Evolutionary conservation across 352 stramenopile species (phyloP).

Genomic region (Phytophthora pinifolia): DNA sequence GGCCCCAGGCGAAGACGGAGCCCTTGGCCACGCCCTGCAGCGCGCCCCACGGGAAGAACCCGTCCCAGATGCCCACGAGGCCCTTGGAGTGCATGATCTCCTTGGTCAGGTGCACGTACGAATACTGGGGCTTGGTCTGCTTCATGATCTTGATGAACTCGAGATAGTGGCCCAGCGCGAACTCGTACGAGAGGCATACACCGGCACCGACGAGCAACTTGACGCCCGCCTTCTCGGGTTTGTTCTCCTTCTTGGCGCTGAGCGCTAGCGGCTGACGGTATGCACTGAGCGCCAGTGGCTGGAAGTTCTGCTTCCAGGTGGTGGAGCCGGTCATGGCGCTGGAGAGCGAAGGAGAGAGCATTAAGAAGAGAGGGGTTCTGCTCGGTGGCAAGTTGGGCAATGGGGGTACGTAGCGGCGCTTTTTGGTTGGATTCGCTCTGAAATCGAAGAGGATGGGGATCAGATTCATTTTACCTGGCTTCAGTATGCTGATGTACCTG

Average conservation of each 20-base stretch:
- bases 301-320: conserved; percentile 18
- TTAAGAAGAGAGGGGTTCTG: background rate
- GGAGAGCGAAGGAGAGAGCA: conserved; percentile 20
- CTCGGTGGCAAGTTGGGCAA: conserved; percentile 18
- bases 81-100: conserved; percentile 90
- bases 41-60: conserved; percentile 93
- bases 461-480: background rate
- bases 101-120: conserved; percentile 77
- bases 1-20: conserved; percentile 89
- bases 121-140: conserved; percentile 80
- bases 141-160: conserved; percentile 96
- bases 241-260: conserved; percentile 28
- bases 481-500: conserved; percentile 11
- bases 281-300: conserved; percentile 30
- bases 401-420: conserved; percentile 21
- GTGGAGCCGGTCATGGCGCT: conserved; percentile 18
- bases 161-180: conserved; percentile 87
- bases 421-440: conserved; percentile 15
- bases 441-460: conserved; percentile 17
- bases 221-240: conserved; percentile 54
- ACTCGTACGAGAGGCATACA: conserved; percentile 89
- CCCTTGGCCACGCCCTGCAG: conserved; percentile 91
- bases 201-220: conserved; percentile 86
- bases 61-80: conserved; percentile 90
- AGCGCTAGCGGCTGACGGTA: conserved; percentile 22